A percentile compares a stretch with the other conserved stretches of the same genome.
These are phyloP conservation scores for Bryum argenteum DNA, from an alignment of 225 moss, liverwort and hornwort genomes.

Conservation along the genomic window DNA sequence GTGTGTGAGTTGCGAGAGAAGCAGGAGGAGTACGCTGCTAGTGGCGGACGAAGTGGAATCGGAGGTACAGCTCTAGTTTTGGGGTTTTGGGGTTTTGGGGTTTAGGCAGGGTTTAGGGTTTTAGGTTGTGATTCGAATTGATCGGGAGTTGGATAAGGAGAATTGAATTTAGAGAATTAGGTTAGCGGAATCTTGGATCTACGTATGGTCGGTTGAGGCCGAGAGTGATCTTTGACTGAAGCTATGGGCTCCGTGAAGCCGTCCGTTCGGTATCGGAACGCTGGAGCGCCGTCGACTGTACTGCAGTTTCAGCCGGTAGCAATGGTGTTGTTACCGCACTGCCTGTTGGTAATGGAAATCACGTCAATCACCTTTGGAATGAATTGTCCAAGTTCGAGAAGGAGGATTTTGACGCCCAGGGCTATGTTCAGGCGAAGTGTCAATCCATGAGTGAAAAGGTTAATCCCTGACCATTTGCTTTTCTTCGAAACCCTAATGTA, in stretches of 20 bases:
- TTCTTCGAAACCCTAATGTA: constrained; percentile 20
- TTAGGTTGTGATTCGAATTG: constrained; percentile 34
- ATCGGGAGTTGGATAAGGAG: constrained; percentile 16
- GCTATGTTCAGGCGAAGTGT: constrained; percentile 81
- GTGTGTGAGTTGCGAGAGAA: constrained; percentile 68
- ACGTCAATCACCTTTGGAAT: constrained; percentile 62
- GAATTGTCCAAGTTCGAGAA: constrained; percentile 87
- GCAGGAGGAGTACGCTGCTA: constrained; percentile 71
- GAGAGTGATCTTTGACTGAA: constrained; percentile 29
- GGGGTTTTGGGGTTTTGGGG: neutral
- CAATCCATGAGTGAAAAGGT: constrained; percentile 98
- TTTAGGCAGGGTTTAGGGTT: constrained; percentile 8
- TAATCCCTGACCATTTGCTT: constrained; percentile 16
- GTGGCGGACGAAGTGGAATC: constrained; percentile 57
- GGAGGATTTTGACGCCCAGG: constrained; percentile 77
- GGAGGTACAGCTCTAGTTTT: constrained; percentile 41
- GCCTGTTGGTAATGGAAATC: constrained; percentile 48
- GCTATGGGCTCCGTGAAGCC: constrained; percentile 73
- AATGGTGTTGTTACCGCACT: constrained; percentile 43
- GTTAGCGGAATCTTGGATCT: constrained; percentile 39
- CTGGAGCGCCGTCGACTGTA: constrained; percentile 39
- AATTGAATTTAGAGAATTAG: constrained; percentile 32
- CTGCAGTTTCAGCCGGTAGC: constrained; percentile 37
- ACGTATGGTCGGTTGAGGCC: constrained; percentile 31
- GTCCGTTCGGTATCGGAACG: constrained; percentile 60